Percentiles rank a stretch among this genome's conserved stretches.
Evolutionary conservation across 2,329 filamentous ascomycete genomes (phyloP).

Genomic region (Colletotrichum sp.): DNA sequence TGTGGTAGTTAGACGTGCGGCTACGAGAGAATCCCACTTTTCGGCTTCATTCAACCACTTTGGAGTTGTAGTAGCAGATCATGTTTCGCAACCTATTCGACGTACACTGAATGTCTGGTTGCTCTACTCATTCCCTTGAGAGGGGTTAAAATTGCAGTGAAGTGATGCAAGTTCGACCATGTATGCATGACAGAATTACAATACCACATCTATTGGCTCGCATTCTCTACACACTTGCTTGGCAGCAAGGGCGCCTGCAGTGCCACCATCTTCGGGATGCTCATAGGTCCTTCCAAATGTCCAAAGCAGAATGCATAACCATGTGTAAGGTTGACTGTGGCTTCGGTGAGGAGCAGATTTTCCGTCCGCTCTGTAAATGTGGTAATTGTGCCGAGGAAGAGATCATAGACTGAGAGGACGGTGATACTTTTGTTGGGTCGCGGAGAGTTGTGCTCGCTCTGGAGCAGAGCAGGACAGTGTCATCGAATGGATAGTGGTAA

Average conservation of each 20-base stretch:
- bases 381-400: too few species aligned
- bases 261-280: neutral
- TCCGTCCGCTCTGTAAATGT: too few species aligned
- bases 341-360: too few species aligned
- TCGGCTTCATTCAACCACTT: fast-evolving
- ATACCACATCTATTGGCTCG: neutral
- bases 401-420: too few species aligned
- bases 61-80: neutral
- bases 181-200: neutral
- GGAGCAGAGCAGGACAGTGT: too few species aligned
- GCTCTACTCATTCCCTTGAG: neutral
- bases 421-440: too few species aligned
- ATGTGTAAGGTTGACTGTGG: too few species aligned
- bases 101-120: fast-evolving
- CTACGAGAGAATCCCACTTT: neutral
- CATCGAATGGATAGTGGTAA: too few species aligned
- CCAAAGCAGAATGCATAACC: too few species aligned
- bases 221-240: neutral
- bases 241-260: fast-evolving
- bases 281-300: neutral
- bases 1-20: fast-evolving
- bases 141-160: neutral
- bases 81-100: fast-evolving
- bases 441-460: too few species aligned
- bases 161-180: too few species aligned